Conservation (phyloP, 306 rosid species). For the Oemleria cerasiformis region DNA sequence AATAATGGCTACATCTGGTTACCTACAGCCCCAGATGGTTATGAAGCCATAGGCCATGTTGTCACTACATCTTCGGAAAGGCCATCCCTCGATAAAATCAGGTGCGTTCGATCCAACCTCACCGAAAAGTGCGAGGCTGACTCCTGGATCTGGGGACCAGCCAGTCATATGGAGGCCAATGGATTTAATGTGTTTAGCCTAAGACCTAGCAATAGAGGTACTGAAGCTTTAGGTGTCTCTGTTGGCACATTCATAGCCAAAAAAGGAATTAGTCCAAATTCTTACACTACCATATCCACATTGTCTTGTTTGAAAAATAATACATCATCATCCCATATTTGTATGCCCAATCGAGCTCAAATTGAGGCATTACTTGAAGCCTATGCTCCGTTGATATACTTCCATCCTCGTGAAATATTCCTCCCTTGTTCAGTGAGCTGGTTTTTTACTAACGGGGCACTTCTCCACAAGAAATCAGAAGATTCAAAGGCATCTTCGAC, state of each 20-base stretch:
- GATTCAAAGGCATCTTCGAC: too few relatives aligned
- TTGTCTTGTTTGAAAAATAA: conserved; percentile 62
- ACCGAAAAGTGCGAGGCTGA: conserved; percentile 51
- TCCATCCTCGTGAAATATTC: conserved; percentile 58
- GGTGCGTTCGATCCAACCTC: conserved; percentile 56
- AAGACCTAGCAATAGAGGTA: conserved; percentile 52
- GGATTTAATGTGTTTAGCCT: conserved; percentile 45
- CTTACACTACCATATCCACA: too few relatives aligned
- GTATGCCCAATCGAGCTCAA: conserved; percentile 58
- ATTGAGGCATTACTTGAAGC: conserved; percentile 39
- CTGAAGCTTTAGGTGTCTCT: conserved; percentile 42
- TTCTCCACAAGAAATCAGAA: conserved; percentile 41
- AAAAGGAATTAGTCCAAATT: too few relatives aligned
- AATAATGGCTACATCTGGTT: conserved; percentile 59
- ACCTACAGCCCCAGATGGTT: conserved; percentile 63
- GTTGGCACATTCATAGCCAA: conserved; percentile 64
- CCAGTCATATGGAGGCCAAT: conserved; percentile 18
- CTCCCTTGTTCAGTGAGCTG: conserved; percentile 57
- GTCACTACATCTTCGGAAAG: conserved; percentile 49
- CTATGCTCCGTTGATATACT: conserved; percentile 59
- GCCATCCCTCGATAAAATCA: conserved; percentile 55
- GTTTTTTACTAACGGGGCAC: conserved; percentile 64
- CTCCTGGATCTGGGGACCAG: conserved; percentile 61
- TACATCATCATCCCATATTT: conserved; percentile 25
- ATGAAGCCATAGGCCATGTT: conserved; percentile 59